A percentile compares a stretch with the other conserved stretches of the same genome.
Conservation (phyloP, 768 basidiomycete species). For the Megacollybia marginata region DNA sequence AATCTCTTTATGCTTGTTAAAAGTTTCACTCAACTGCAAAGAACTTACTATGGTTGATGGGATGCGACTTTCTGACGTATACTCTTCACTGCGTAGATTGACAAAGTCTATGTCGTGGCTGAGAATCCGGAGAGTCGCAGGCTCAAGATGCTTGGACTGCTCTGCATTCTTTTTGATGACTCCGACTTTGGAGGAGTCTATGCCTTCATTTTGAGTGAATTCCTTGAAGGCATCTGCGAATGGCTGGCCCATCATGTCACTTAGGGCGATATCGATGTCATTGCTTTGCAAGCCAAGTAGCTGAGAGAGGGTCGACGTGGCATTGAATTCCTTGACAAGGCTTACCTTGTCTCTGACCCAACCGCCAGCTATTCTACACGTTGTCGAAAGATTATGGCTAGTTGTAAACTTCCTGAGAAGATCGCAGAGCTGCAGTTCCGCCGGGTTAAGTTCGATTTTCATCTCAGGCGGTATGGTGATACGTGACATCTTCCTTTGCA, state of each 20-base stretch:
- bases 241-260: constrained; percentile 80
- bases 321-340: not conserved
- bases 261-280: constrained; percentile 91
- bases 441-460: constrained; percentile 52
- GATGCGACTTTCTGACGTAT: constrained; percentile 81
- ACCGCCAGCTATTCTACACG: constrained; percentile 91
- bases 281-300: constrained; percentile 74
- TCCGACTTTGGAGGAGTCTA: constrained; percentile 54
- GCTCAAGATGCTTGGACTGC: constrained; percentile 97
- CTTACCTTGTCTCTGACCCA: constrained; percentile 98
- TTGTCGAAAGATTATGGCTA: constrained; percentile 44
- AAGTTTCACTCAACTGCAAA: not conserved
- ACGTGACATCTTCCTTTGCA: no score
- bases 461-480: constrained; percentile 9
- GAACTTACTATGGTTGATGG: constrained; percentile 74
- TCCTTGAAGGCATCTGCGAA: constrained; percentile 77
- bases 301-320: constrained; percentile 29
- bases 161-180: constrained; percentile 93
- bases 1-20: constrained; percentile 49
- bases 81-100: constrained; percentile 88
- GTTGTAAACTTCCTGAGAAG: constrained; percentile 76
- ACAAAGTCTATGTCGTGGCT: constrained; percentile 89
- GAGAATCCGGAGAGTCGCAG: constrained; percentile 76
- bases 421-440: constrained; percentile 62
- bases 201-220: constrained; percentile 45